Evolutionary conservation across 176 grass and related monocot genomes (phyloP).

Genomic region (Triticum timopheevii): DNA sequence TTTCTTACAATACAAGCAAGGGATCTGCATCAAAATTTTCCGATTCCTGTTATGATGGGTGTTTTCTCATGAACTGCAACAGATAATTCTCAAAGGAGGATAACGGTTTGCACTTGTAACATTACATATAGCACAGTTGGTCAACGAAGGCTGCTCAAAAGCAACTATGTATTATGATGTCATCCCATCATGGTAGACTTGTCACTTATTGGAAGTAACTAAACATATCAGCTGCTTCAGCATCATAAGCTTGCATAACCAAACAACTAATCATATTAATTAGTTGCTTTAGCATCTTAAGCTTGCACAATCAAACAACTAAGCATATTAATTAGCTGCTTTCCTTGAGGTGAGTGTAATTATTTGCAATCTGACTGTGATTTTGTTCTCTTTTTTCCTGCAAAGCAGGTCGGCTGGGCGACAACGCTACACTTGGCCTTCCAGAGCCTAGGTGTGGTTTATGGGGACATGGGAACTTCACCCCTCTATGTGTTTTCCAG

Average conservation of each 20-base stretch:
- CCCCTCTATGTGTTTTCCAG: conserved; percentile 71
- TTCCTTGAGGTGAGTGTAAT: not conserved
- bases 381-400: not conserved
- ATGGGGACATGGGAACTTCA: conserved; percentile 71
- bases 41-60: not conserved
- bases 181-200: not conserved
- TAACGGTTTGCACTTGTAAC: not conserved
- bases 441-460: conserved; percentile 75
- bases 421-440: conserved; percentile 56
- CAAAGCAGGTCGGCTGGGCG: conserved; percentile 51
- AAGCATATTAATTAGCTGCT: not conserved
- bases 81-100: not conserved
- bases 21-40: not conserved
- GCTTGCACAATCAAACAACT: not conserved
- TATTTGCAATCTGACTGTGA: conserved; percentile 10
- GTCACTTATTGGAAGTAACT: not conserved
- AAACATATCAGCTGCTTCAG: not conserved
- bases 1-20: not conserved
- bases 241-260: conserved; percentile 5
- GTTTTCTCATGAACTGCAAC: not conserved
- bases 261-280: not conserved
- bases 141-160: not conserved
- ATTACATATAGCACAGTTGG: not conserved
- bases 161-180: not conserved
- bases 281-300: conserved; percentile 10